Conservation (phyloP, 2,329 filamentous ascomycete species). For the Botrytis elliptica region DNA sequence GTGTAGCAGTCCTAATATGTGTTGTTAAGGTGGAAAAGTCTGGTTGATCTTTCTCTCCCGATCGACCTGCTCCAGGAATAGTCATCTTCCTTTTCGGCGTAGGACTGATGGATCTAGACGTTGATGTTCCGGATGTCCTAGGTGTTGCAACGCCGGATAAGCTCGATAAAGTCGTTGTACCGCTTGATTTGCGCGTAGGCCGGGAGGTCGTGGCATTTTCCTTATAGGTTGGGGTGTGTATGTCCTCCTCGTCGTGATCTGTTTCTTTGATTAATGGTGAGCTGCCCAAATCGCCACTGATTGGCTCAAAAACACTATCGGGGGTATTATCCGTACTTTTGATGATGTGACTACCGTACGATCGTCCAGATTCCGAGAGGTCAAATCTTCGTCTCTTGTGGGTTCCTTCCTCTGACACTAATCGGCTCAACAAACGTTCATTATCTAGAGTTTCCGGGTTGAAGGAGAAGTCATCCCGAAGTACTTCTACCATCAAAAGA, state of each 20-base stretch:
- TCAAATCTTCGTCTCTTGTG: conserved; percentile 62
- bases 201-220: conserved; percentile 38
- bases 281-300: conserved; percentile 72
- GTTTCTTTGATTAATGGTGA: conserved; percentile 65
- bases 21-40: conserved; percentile 81
- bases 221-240: conserved; percentile 27
- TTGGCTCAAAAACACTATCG: conserved; percentile 84
- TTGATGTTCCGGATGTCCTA: conserved; percentile 65
- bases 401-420: conserved; percentile 57
- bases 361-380: conserved; percentile 63
- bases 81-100: conserved; percentile 60
- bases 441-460: conserved; percentile 74
- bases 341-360: conserved; percentile 42
- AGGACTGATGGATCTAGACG: conserved; percentile 68
- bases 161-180: conserved; percentile 59
- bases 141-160: conserved; percentile 63
- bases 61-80: conserved; percentile 51
- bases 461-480: conserved; percentile 80
- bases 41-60: conserved; percentile 64
- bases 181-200: conserved; percentile 59
- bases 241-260: conserved; percentile 44
- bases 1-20: conserved; percentile 83
- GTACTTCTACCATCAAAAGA: conserved; percentile 78
- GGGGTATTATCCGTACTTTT: conserved; percentile 39
- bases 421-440: conserved; percentile 57